Evolutionary conservation across 441 rosid species (phyloP).

Genomic region (Gossypium davidsonii): DNA sequence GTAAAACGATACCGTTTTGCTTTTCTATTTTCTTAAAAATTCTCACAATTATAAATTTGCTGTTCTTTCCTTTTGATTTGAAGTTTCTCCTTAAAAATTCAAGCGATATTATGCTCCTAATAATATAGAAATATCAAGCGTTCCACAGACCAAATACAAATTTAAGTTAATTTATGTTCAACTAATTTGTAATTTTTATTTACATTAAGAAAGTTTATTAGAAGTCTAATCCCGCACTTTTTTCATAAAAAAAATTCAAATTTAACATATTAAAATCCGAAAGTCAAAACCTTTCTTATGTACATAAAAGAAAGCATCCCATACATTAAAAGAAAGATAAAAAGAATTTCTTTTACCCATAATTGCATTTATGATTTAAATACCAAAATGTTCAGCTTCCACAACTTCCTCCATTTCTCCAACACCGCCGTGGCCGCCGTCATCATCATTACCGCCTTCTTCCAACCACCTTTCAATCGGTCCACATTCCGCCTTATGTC

Average conservation of each 20-base stretch:
- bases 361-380: background rate
- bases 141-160: background rate
- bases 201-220: background rate
- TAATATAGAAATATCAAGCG: too few relatives aligned
- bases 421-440: constrained; percentile 10
- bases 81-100: too few relatives aligned
- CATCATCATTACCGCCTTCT: constrained; percentile 15
- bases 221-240: background rate
- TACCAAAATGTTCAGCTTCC: background rate
- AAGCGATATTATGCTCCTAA: too few relatives aligned
- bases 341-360: background rate
- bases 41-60: too few relatives aligned
- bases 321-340: background rate
- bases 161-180: background rate
- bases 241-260: background rate
- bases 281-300: background rate
- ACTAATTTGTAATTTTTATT: background rate
- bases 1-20: too few relatives aligned
- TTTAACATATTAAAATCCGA: background rate
- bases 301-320: background rate
- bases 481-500: constrained; percentile 62
- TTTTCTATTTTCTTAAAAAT: too few relatives aligned
- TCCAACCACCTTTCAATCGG: constrained; percentile 39
- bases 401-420: constrained; percentile 26
- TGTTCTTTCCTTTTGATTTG: too few relatives aligned